Base-by-base conservation (phyloP, 2,329 filamentous ascomycete genomes). In the Penicillium sp. region DNA sequence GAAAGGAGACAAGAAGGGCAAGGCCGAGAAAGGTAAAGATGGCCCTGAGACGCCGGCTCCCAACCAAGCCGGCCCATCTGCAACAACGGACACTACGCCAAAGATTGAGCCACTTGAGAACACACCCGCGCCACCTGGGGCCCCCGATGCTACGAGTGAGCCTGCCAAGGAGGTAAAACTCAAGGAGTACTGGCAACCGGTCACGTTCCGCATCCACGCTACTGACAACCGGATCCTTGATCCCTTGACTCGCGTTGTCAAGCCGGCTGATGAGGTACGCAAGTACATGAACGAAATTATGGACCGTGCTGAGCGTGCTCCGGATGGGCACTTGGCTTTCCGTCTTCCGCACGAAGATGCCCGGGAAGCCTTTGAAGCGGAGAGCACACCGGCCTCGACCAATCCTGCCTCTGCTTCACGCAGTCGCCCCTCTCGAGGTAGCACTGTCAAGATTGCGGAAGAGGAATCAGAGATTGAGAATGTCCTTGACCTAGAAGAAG, bases 251-350 rank as follows among this genome's bases (percentile, higher is more conserved):
- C 80, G 82, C 21, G 83, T 84, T 53, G 81, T 87, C 21, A 84
- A 82, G 57, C 78, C 82, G 3, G 70, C 78, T 3, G 77, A 81
- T 1, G 81, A 83, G 62, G 82, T 83, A 3, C 76, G 79, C 58
- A 78, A 77, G 60, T 78, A 83, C 62, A 85, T 85, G 83, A 79
- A 83, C 55, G 78, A 80, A 23, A 72, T 83, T 14, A 87, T 88
- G 77, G 79, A 82, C 62, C 80, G 79, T 3, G 83, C 83, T 51
- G 78, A 80, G 59, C 76, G 83, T 16, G 83, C 83, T 0, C 82
- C 83, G 3, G 79, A 81, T 55, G 80, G 81, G 5, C 82, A 81
- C 67, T 74, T 87, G 9, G 83, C 84, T 1, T 75, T 85, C 53
- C 78, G 82, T 49, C 69, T 88, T 49, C 85, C 85, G 3, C 70